Percentiles rank a stretch among this genome's conserved stretches.
Conservation (phyloP, 192 early-diverging fungal genomes). For the Pilaira anomala region DNA sequence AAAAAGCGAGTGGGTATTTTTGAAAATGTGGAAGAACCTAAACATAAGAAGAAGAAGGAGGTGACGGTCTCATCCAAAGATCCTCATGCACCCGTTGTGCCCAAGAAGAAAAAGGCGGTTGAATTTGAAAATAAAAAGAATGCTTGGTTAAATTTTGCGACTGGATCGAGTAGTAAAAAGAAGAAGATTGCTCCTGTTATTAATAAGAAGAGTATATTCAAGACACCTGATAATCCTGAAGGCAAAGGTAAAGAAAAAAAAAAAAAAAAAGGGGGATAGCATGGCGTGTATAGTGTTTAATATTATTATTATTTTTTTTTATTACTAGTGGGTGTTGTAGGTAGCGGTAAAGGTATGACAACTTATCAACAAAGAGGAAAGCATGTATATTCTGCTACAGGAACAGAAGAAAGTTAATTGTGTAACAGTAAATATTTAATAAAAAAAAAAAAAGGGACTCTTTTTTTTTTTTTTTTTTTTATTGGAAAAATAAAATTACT, state of each 20-base stretch:
- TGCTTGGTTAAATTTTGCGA: conserved; percentile 73
- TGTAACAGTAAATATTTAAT: conserved; percentile 6
- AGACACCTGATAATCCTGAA: conserved; percentile 77
- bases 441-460: neutral
- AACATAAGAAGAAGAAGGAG: conserved; percentile 10
- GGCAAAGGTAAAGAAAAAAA: conserved; percentile 56
- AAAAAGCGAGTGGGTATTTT: conserved; percentile 37
- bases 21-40: conserved; percentile 18
- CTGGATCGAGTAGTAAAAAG: conserved; percentile 43
- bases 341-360: conserved; percentile 77
- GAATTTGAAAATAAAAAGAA: conserved; percentile 72
- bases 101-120: conserved; percentile 44
- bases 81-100: conserved; percentile 4
- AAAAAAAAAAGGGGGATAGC: too few species aligned
- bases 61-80: neutral
- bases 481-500: too few species aligned
- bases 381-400: conserved; percentile 50
- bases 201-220: conserved; percentile 74
- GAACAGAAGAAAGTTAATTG: neutral
- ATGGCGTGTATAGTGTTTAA: neutral
- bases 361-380: conserved; percentile 71
- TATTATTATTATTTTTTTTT: neutral
- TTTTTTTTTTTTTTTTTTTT: conserved; percentile 11
- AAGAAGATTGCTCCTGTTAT: conserved; percentile 44
- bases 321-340: conserved; percentile 69